These are phyloP conservation scores for Brassica carinata DNA, from an alignment of 345 rosid genomes.

Conservation along the genomic window DNA sequence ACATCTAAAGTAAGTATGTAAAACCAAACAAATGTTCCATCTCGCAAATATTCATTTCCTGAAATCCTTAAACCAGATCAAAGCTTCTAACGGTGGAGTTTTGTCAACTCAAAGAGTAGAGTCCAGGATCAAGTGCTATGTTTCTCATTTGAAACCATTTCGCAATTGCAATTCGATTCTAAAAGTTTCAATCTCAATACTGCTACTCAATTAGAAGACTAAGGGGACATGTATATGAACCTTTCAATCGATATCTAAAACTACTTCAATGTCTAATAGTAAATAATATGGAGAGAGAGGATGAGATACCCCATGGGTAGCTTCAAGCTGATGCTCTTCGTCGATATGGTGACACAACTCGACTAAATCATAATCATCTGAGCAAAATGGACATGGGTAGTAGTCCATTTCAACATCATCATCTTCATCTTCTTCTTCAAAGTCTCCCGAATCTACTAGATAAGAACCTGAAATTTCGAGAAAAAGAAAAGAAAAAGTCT, in stretches of 20 bases:
- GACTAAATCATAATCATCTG: conserved; percentile 34
- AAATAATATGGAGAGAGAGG: not conserved
- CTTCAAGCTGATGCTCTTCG: not conserved
- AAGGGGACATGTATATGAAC: not conserved
- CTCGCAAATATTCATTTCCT: not conserved
- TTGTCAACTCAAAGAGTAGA: not conserved
- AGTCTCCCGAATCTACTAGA: conserved; percentile 21
- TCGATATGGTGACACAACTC: not conserved
- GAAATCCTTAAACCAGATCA: not conserved
- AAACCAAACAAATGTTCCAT: not conserved
- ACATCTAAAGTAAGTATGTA: not conserved
- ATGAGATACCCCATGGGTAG: conserved; percentile 36
- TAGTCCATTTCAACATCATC: conserved; percentile 28
- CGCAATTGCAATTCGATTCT: not conserved
- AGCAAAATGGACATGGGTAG: conserved; percentile 38
- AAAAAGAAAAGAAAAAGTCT: not conserved
- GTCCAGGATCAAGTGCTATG: not conserved
- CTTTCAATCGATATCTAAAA: not conserved
- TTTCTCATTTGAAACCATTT: not conserved
- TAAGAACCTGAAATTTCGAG: conserved; percentile 17
- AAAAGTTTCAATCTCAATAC: not conserved
- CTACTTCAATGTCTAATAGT: not conserved
- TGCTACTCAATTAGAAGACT: not conserved
- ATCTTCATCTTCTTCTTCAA: conserved; percentile 29
- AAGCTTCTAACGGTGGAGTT: not conserved